These are phyloP conservation scores for Pascua guehoae DNA, from an alignment of 1,284 basidiomycete species.

Conservation along the genomic window DNA sequence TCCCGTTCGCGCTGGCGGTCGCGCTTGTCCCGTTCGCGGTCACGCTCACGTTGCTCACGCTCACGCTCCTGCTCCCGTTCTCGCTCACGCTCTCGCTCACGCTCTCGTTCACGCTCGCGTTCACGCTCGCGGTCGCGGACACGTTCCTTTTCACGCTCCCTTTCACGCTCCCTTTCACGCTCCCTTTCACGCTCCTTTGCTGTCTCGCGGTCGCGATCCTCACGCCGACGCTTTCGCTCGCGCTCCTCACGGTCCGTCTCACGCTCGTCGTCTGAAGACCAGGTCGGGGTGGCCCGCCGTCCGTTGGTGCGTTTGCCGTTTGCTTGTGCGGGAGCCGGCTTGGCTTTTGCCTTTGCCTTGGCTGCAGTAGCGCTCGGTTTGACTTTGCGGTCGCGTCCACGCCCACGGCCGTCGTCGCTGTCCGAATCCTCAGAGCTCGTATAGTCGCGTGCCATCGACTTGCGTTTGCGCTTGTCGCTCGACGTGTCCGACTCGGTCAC, in stretches of 20 bases:
- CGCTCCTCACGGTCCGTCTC: background rate
- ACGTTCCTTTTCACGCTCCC: constrained; percentile 1
- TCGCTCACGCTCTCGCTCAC: background rate
- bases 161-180: background rate
- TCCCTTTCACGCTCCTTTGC: constrained; percentile 1
- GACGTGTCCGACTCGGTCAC: background rate
- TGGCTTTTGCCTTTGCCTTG: constrained; percentile 7
- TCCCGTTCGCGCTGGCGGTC: background rate
- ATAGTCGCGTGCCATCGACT: constrained; percentile 13
- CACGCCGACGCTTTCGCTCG: background rate
- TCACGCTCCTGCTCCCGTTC: background rate
- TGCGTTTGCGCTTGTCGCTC: constrained; percentile 1
- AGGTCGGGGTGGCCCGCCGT: constrained; percentile 4
- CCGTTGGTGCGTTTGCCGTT: background rate
- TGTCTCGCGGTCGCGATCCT: background rate
- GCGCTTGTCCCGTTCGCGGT: constrained; percentile 4
- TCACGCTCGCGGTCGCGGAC: background rate
- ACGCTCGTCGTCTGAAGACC: constrained; percentile 5
- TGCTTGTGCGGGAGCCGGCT: background rate
- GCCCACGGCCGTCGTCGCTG: constrained; percentile 10
- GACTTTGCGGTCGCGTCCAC: constrained; percentile 3
- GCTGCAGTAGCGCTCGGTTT: background rate
- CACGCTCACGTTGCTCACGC: background rate
- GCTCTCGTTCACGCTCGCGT: background rate
- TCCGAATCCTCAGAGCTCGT: constrained; percentile 14